Base-by-base conservation (phyloP, 2,329 filamentous ascomycete genomes). In the Tolypocladium paradoxum region DNA sequence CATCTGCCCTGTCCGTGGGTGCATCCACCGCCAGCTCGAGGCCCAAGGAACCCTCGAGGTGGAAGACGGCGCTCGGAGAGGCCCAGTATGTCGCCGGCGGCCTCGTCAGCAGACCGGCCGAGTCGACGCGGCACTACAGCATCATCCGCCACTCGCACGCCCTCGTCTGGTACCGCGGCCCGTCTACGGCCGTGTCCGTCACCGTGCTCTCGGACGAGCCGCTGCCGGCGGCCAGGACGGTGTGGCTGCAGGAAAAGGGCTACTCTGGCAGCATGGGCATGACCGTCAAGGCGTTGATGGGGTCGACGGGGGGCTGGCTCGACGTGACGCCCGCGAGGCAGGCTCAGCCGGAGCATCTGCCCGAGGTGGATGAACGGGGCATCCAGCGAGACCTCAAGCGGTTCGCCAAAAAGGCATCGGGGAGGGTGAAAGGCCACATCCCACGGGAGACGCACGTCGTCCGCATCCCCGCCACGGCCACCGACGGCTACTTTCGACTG, bases 231-330 rank as follows among this genome's bases (percentile, higher is more conserved):
- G 75, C 78, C 27, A 75, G 85, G 7, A 81, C 79, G 0, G 64
- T 88, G 16, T 88, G 83, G 81, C 69, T 88, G 29, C 85, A 88
- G 68, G 76, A 76, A 54, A 84, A 83, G 57, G 85, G 85, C 2
- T 87, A 75, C 69, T 82, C 81, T 0, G 85, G 85, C 5, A 83
- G 84, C 61, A 76, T 83, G 49, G 85, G 85, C 20, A 85, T 88
- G 79, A 75, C 76, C 7, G 69, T 83, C 31, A 85, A 85, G 62
- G 78, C 83, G 0, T 65, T 87, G 1, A 68, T 87, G 36, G 78
- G 83, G 8, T 74, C 77, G 0, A 79, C 75, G 14, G 73, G 75
- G 8, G 74, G 70, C 59, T 88, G 85, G 85, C 70, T 88, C 14
- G 77, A 88, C 54, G 84, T 88, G 2, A 88, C 85, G 0, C 85